A percentile compares a stretch with the other conserved stretches of the same genome.
These are phyloP conservation scores for Trichoderma sp. DNA, from an alignment of 2,329 filamentous ascomycete genomes.

Conservation along the genomic window DNA sequence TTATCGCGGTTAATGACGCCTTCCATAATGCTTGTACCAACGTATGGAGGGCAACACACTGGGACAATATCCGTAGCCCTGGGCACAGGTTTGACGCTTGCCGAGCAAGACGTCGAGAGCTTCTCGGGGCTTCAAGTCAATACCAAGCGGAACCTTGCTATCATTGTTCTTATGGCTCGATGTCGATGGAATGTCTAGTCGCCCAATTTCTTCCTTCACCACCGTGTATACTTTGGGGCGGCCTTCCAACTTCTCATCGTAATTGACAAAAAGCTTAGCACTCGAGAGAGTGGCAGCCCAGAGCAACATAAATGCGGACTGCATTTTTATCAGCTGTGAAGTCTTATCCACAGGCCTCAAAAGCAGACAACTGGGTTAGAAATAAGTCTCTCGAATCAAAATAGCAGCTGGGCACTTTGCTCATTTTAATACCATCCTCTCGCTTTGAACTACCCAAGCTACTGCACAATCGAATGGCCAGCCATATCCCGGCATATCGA, in stretches of 20 bases:
- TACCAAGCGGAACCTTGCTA: not conserved
- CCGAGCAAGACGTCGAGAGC: constrained; percentile 29
- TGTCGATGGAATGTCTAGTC: constrained; percentile 20
- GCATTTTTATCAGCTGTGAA: not conserved
- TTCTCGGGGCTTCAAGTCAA: constrained; percentile 4
- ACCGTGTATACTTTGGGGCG: constrained; percentile 15
- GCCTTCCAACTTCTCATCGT: constrained; percentile 29
- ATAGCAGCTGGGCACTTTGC: not conserved
- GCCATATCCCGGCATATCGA: not conserved
- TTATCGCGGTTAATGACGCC: not conserved
- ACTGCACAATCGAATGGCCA: not conserved
- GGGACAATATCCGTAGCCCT: constrained; percentile 34
- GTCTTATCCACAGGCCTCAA: not conserved
- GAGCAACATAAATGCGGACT: not conserved
- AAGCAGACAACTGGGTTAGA: too few species aligned
- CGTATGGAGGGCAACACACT: not conserved
- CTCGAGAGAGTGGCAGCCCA: not conserved
- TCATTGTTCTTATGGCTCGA: constrained; percentile 18
- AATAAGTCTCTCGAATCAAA: not conserved
- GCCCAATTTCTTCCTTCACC: constrained; percentile 24
- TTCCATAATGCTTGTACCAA: accelerated
- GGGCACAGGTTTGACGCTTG: constrained; percentile 30
- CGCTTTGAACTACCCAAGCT: not conserved
- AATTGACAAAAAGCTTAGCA: constrained; percentile 23
- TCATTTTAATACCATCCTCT: not conserved